phyloP scores from a whole-genome alignment of 805 yeast species.

The Candida nemodendra region DNA sequence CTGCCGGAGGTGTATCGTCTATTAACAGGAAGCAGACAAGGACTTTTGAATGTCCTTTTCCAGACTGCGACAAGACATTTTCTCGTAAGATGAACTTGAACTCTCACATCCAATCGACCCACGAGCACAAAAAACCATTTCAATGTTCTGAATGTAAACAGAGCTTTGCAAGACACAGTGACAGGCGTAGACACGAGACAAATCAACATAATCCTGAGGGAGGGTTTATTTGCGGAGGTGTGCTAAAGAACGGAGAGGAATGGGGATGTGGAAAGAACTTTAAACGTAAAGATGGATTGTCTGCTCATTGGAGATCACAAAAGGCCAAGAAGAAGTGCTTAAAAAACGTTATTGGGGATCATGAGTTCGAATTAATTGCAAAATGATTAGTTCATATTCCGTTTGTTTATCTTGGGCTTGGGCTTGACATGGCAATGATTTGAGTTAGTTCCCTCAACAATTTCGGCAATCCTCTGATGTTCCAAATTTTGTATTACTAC shows the following conservation, averaged over 20 bases:
- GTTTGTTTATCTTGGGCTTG: background rate
- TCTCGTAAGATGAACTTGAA: conserved; percentile 35
- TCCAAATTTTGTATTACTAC: no score
- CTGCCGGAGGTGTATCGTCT: background rate
- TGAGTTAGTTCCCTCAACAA: no score
- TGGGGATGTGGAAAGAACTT: conserved; percentile 39
- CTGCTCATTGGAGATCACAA: conserved; percentile 37
- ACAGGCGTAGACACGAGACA: conserved; percentile 34
- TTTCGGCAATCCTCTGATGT: no score
- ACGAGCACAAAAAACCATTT: conserved; percentile 35
- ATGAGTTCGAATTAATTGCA: background rate
- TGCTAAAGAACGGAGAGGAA: conserved; percentile 25
- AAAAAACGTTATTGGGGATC: conserved; percentile 12
- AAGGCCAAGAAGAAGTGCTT: conserved; percentile 36
- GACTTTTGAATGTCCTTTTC: conserved; percentile 25
- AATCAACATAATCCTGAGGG: conserved; percentile 30
- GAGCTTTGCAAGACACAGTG: conserved; percentile 35
- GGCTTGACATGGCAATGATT: no score
- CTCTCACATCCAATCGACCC: conserved; percentile 34
- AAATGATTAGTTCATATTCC: background rate
- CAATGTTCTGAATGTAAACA: conserved; percentile 29
- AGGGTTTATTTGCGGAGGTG: conserved; percentile 31
- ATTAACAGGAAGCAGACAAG: conserved; percentile 13
- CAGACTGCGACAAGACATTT: conserved; percentile 30
- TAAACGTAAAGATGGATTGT: conserved; percentile 35